Evolutionary conservation across 2,329 filamentous ascomycete genomes (phyloP).

Genomic region (Penicillium crustosum): DNA sequence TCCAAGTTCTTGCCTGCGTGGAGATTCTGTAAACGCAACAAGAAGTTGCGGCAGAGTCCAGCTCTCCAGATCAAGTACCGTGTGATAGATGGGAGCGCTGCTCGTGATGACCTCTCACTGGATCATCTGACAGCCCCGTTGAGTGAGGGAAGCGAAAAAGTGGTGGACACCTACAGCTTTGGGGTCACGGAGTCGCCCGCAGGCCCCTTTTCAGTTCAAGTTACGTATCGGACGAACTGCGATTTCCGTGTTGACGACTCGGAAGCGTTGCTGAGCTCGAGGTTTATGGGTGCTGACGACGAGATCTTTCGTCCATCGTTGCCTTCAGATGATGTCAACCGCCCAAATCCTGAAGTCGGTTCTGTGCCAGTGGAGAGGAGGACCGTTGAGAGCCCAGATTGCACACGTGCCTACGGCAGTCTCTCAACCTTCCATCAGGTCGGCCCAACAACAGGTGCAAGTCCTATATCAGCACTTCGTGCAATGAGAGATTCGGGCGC

Average conservation of each 20-base stretch:
- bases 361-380: conserved; percentile 69
- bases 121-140: conserved; percentile 73
- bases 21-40: conserved; percentile 75
- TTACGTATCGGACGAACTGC: conserved; percentile 83
- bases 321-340: conserved; percentile 50
- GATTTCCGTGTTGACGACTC: conserved; percentile 90
- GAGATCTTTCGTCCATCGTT: conserved; percentile 80
- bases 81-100: conserved; percentile 62
- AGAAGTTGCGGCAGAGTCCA: conserved; percentile 65
- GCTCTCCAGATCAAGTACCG: conserved; percentile 76
- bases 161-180: conserved; percentile 75
- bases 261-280: conserved; percentile 84
- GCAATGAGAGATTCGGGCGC: conserved; percentile 60
- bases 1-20: conserved; percentile 80
- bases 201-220: conserved; percentile 76
- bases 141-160: conserved; percentile 61
- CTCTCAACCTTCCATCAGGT: conserved; percentile 82
- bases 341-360: conserved; percentile 58
- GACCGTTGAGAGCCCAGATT: conserved; percentile 54
- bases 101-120: conserved; percentile 51
- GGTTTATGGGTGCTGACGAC: conserved; percentile 89
- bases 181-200: conserved; percentile 82
- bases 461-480: conserved; percentile 79
- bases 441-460: conserved; percentile 73
- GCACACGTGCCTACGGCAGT: conserved; percentile 82